Percentiles rank a stretch among this genome's conserved stretches.
These are phyloP conservation scores for Apiospora malaysiana DNA, from an alignment of 2,329 filamentous ascomycete species.

Conservation along the genomic window DNA sequence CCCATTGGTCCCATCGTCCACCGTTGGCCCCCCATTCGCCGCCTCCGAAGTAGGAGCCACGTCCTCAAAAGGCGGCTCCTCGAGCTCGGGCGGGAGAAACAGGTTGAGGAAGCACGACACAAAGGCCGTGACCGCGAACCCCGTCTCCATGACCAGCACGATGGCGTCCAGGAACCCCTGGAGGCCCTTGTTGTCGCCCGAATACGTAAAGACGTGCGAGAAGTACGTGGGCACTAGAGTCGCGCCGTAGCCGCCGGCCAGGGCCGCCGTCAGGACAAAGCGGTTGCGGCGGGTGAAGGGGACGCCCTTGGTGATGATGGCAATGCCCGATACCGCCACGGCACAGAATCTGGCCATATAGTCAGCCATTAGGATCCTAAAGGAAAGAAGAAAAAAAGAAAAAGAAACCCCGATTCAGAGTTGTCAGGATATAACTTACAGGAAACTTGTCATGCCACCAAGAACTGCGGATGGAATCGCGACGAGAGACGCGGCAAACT, in stretches of 20 bases:
- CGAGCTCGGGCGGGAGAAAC: constrained; percentile 74
- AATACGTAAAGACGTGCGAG: constrained; percentile 73
- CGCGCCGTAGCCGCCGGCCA: constrained; percentile 75
- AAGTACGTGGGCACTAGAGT: constrained; percentile 74
- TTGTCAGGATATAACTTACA: too few species aligned
- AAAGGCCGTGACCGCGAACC: constrained; percentile 77
- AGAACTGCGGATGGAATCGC: constrained; percentile 73
- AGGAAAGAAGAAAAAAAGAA: too few species aligned
- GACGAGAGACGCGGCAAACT: constrained; percentile 80
- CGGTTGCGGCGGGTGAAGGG: constrained; percentile 80
- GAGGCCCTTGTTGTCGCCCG: constrained; percentile 69
- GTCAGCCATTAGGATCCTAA: too few species aligned
- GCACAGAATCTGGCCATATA: constrained; percentile 2
- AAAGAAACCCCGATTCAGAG: too few species aligned
- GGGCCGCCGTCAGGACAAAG: constrained; percentile 79
- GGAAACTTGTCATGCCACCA: constrained; percentile 79
- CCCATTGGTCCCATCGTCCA: rapidly evolving
- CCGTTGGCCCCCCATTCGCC: background rate
- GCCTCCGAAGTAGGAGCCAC: background rate
- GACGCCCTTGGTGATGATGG: constrained; percentile 73
- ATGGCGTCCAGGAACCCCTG: constrained; percentile 79
- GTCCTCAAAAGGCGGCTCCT: constrained; percentile 67
- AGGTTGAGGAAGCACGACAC: constrained; percentile 77
- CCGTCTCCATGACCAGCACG: constrained; percentile 74
- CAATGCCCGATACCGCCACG: constrained; percentile 78